Evolutionary conservation across 768 basidiomycete genomes (phyloP), one percentile per base, ranked within the genome.

Genomic region (Candolleomyces aberdarensis): DNA sequence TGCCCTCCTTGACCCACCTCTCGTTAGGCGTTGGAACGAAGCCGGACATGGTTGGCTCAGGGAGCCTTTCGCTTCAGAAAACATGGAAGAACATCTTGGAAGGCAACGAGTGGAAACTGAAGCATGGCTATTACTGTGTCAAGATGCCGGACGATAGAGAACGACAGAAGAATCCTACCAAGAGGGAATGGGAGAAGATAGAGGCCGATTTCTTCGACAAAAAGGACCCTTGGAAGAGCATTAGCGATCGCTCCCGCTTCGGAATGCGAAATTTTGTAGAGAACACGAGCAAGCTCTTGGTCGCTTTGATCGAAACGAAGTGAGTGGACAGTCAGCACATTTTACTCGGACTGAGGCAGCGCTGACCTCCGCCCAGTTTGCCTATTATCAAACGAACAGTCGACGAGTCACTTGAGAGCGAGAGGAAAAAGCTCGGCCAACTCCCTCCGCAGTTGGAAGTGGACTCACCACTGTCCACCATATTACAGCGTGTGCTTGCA

Each of bases 1-100:
- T 65, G 6, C 17, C n/a, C 29, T 8, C 1, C 36, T 36, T 36
- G 36, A 36, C 36, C 5, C 36, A 6, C 6, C 36, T 36, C 36
- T 11, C 36, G 36, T 6, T 62, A 90, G 88, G 85, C 5, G 81
- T 91, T 1, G 76, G 90, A 10, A 91, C 89, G 0, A 91, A 91
- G 64, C 85, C 87, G 0, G 90, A 92, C 63, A 76, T 70, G 4
- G 70, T 91, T 1, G 67, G 72, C 0, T 47, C 63, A 0, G 85
- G 85, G 10, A 74, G 80, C 3, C 76, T 68, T 4, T 74, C 78
- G 46, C 49, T 75, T 49, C 79, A 73, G 15, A 50, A 74, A 36
- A 48, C 41, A 31, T 89, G 88, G 86, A 71, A 75, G n/a, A 74
- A 78, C 0, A 74, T 85, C 3, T 70, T 89, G 5, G 76, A 83